Evolutionary conservation across 768 basidiomycete species (phyloP).

Genomic region (Lactarius evosmus): DNA sequence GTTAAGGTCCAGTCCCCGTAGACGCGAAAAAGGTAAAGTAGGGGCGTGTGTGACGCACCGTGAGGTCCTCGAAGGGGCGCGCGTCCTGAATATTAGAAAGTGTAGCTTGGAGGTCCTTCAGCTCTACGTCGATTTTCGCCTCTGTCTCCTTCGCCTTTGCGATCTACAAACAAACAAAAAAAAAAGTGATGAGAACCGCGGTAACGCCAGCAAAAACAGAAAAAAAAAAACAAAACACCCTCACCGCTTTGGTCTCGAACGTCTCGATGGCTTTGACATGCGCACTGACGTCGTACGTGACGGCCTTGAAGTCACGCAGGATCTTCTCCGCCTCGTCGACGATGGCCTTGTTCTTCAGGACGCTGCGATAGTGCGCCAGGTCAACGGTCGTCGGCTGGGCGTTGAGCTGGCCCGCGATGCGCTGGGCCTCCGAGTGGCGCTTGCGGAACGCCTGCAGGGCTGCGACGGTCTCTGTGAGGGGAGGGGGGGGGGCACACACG

Average conservation of each 20-base stretch:
- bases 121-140: conserved; percentile 84
- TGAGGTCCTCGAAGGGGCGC: conserved; percentile 95
- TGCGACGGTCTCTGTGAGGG: conserved; percentile 73
- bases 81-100: conserved; percentile 97
- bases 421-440: conserved; percentile 86
- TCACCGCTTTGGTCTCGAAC: conserved; percentile 93
- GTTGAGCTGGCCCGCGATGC: conserved; percentile 58
- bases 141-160: conserved; percentile 87
- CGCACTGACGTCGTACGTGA: conserved; percentile 85
- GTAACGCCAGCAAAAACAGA: conserved; percentile 9
- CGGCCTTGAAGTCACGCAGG: conserved; percentile 86
- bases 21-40: not conserved
- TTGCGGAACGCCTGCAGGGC: conserved; percentile 95
- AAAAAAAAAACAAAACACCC: conserved; percentile 35
- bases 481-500: conserved; percentile 1
- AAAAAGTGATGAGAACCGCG: not conserved
- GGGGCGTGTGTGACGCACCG: conserved; percentile 50
- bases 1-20: not conserved
- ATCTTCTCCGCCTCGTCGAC: conserved; percentile 92
- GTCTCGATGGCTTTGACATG: conserved; percentile 95
- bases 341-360: conserved; percentile 89
- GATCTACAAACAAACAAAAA: conserved; percentile 49
- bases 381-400: conserved; percentile 81
- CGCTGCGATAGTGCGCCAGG: conserved; percentile 84
- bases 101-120: conserved; percentile 87